These are phyloP conservation scores for Volvox reticuliferus DNA, from an alignment of 139 green algal species.

Conservation along the genomic window DNA sequence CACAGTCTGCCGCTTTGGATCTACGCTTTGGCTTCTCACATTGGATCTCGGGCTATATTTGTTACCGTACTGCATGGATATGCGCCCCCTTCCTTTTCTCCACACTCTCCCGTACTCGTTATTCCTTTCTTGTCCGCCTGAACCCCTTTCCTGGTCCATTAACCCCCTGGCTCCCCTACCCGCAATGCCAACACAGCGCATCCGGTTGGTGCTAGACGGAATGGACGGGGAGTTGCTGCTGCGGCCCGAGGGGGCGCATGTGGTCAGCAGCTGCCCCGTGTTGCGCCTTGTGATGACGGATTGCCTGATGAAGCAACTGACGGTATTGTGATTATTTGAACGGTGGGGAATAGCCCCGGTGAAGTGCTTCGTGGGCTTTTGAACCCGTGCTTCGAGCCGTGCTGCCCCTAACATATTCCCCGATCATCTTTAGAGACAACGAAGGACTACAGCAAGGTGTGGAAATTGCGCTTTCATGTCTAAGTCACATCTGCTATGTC, in stretches of 20 bases:
- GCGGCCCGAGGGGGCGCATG: conserved; percentile 18
- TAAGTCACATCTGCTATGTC: too few species aligned
- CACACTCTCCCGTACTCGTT: neutral
- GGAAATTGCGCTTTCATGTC: too few species aligned
- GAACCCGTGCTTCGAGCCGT: too few species aligned
- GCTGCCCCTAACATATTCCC: too few species aligned
- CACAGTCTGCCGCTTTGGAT: neutral
- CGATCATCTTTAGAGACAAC: too few species aligned
- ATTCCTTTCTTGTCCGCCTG: neutral
- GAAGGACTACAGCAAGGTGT: too few species aligned
- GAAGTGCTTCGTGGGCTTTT: too few species aligned
- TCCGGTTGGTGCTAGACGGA: neutral
- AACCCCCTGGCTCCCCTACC: too few species aligned
- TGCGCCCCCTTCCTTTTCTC: neutral
- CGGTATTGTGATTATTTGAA: neutral
- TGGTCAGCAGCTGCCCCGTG: conserved; percentile 4
- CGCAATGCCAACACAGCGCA: neutral
- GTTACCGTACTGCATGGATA: neutral
- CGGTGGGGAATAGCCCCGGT: too few species aligned
- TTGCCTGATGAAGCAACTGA: conserved; percentile 29
- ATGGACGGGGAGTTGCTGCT: conserved; percentile 6
- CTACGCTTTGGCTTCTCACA: neutral
- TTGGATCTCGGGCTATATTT: neutral
- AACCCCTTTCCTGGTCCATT: neutral
- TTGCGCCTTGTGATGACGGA: conserved; percentile 17